Evolutionary conservation across 2,329 filamentous ascomycete genomes (phyloP), one percentile per base, ranked within the genome.

Genomic region (Golovinomyces cichoracearum): DNA sequence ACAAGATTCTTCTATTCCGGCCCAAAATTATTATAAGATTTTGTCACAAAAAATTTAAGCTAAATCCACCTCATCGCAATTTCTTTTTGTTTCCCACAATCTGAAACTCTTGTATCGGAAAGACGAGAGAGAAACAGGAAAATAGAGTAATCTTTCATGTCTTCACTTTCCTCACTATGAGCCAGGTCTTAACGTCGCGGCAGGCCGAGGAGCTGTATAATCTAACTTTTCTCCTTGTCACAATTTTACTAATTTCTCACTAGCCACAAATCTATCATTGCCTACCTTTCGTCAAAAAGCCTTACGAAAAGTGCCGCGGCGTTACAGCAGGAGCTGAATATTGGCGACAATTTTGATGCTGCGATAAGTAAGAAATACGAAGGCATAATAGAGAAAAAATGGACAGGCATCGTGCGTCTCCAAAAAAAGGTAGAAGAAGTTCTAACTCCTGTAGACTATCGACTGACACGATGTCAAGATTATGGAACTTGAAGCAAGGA

Each of bases 301-400:
- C 73, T 90, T 38, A 65, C 75, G 25, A 74, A 75, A 50, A 78
- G 74, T 53, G 81, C 82, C 38, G 68, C 75, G 41, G 74, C 80
- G 22, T 68, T 94, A 51, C 76, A 84, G 53, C 71, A 80, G 58
- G 86, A 94, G 63, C 66, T 83, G n/a, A 71, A 72, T 49, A 71
- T 93, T 4, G 72, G 76, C 47, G 69, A 66, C 33, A 65, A 66
- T 45, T 86, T 92, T 58, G 84, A 93, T 61, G 70, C 81, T 53
- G 72, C 74, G 17, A 93, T 83, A 19, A 73, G 79, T 48, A 93
- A 93, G 68, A 93, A 93, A 66, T 95, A 94, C 66, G 85, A 93
- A 64, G 82, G 83, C 1, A 65, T 95, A 25, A 66, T 95, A 55
- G 88, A 95, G 70, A 94, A 93, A 73, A 95, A 95, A 69, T 95